Percentiles rank a stretch among this genome's conserved stretches.
phyloP scores from a whole-genome alignment of 805 yeast genomes.

The Hanseniaspora opuntiae region DNA sequence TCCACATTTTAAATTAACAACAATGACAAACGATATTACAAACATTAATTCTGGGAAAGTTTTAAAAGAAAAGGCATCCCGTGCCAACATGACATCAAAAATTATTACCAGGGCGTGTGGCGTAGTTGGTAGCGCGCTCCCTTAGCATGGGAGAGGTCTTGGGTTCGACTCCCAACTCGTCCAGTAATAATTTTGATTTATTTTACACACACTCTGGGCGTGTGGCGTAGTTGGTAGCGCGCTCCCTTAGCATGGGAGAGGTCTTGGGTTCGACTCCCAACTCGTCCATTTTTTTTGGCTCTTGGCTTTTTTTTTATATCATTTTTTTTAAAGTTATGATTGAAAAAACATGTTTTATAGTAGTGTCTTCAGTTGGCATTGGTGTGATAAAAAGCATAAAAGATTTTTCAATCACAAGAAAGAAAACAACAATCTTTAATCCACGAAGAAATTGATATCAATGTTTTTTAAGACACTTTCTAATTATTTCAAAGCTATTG shows the following conservation, averaged over 20 bases:
- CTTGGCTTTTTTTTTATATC: too few relatives aligned
- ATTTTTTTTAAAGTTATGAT: too few relatives aligned
- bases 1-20: too few relatives aligned
- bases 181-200: slow-evolving; percentile 27
- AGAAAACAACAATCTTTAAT: background rate
- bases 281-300: slow-evolving; percentile 6
- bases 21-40: too few relatives aligned
- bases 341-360: too few relatives aligned
- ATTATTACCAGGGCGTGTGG: slow-evolving; percentile 45
- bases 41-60: too few relatives aligned
- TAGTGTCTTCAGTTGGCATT: too few relatives aligned
- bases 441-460: too few relatives aligned
- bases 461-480: background rate
- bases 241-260: slow-evolving; percentile 66
- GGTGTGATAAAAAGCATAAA: too few relatives aligned
- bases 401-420: background rate
- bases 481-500: slow-evolving; percentile 15
- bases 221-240: slow-evolving; percentile 77
- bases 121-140: slow-evolving; percentile 74
- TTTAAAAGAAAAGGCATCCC: too few relatives aligned
- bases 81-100: too few relatives aligned
- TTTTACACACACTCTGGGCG: slow-evolving; percentile 33
- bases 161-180: slow-evolving; percentile 69
- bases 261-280: slow-evolving; percentile 60
- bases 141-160: slow-evolving; percentile 67